Evolutionary conservation across 2,329 filamentous ascomycete genomes (phyloP), one percentile per base, ranked within the genome.

Genomic region (Ophiobolus disseminans): DNA sequence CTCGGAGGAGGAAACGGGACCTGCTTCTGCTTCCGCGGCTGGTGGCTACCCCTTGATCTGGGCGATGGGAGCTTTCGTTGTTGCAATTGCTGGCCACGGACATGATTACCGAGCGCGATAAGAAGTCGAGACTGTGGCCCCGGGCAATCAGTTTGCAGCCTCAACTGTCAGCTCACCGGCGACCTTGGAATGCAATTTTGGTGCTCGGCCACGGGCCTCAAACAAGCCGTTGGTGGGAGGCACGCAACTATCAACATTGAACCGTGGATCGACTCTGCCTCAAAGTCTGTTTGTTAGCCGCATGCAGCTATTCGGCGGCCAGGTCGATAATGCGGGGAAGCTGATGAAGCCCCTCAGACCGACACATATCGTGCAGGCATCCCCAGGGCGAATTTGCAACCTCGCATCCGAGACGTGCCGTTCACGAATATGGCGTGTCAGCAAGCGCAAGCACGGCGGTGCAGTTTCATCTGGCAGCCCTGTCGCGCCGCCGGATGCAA

Each of bases 241-340:
- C n/a, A 32, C 30, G 47, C 48, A 43, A 55, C 31, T 17, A 19
- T 21, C 17, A 21, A 37, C 38, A 34, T 26, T 32, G 28, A 11
- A 39, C 35, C 39, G 45, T 36, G 40, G 35, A 23, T 36, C 21
- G 35, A 36, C 45, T 20, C 28, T 42, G n/a, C 48, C n/a, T 40
- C 42, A 53, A 55, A 53, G 47, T 49, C 56, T 39, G 45, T 51
- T 62, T 14, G 30, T 32, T 14, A 68, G 63, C 48, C 55, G 52
- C 50, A 52, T 58, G 49, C 50, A 41, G 38, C 42, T 31, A 40
- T 45, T 14, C 44, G 53, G 52, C 45, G 23, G 44, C 41, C 46
- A 28, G 48, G 45, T 40, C 47, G 48, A 60, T 32, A 60, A 63
- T 71, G 68, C 66, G 68, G 66, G 68, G 68, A 70, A 60, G 57